These are phyloP conservation scores for Hypericum perforatum DNA, from an alignment of 345 rosid genomes.

Conservation along the genomic window DNA sequence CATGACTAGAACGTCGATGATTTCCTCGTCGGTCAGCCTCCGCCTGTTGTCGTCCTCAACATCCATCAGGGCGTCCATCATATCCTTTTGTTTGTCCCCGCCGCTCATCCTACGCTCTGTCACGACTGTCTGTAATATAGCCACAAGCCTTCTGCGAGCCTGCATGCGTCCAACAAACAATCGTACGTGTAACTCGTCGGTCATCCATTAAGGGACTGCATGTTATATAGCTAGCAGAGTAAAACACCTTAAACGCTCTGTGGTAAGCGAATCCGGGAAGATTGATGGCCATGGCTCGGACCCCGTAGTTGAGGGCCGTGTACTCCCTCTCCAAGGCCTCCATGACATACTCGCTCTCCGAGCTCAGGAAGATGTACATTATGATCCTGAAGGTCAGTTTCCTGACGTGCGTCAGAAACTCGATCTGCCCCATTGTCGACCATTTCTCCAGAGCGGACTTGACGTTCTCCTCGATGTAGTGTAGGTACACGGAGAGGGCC, in stretches of 20 bases:
- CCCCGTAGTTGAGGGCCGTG: constrained; percentile 61
- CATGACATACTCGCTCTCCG: constrained; percentile 50
- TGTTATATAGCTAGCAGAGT: too few relatives aligned
- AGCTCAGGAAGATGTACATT: constrained; percentile 69
- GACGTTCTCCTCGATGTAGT: constrained; percentile 56
- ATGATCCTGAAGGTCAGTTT: constrained; percentile 74
- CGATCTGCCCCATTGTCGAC: constrained; percentile 54
- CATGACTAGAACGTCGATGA: constrained; percentile 66
- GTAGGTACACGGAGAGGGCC: constrained; percentile 51
- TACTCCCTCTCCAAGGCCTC: constrained; percentile 67
- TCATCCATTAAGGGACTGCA: too few relatives aligned
- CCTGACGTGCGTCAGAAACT: constrained; percentile 58
- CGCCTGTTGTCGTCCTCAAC: constrained; percentile 64
- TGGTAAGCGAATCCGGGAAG: constrained; percentile 81
- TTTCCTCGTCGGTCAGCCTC: constrained; percentile 52
- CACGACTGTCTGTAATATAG: constrained; percentile 43
- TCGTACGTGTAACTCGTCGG: neutral
- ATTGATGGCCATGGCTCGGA: constrained; percentile 83
- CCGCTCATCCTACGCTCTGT: constrained; percentile 32
- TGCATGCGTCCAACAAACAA: constrained; percentile 10
- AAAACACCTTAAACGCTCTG: constrained; percentile 67
- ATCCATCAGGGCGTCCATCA: constrained; percentile 63
- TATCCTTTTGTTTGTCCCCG: constrained; percentile 28
- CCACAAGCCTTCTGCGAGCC: constrained; percentile 77
- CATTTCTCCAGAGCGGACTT: constrained; percentile 43